Conservation (phyloP, 2,329 filamentous ascomycete genomes). For the Alternaria alternata region DNA sequence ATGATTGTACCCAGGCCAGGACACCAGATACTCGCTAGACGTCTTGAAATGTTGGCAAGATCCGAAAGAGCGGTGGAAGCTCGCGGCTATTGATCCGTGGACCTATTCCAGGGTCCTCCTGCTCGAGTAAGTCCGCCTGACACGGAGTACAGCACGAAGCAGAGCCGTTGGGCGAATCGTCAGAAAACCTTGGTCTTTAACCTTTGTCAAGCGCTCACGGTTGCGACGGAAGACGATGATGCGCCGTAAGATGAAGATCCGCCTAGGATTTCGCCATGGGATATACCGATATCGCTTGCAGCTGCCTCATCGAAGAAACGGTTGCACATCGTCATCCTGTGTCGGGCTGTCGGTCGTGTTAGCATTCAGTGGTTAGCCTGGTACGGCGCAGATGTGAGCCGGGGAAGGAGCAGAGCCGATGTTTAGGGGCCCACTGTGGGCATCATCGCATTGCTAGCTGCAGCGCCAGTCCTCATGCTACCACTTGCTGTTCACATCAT, state of each 20-base stretch:
- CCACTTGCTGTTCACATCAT: slow-evolving; percentile 13
- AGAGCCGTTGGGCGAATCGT: slow-evolving; percentile 5
- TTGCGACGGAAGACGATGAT: slow-evolving; percentile 4
- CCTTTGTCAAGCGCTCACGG: slow-evolving; percentile 6
- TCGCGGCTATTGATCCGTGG: slow-evolving; percentile 13
- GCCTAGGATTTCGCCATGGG: neutral
- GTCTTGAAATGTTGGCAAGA: slow-evolving; percentile 15
- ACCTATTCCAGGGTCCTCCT: slow-evolving; percentile 4
- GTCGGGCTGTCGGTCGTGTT: slow-evolving; percentile 7
- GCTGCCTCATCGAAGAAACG: neutral
- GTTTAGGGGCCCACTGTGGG: slow-evolving; percentile 16
- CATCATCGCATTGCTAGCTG: slow-evolving; percentile 25
- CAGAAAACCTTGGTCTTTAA: neutral
- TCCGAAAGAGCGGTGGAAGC: slow-evolving; percentile 36
- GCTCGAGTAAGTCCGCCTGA: slow-evolving; percentile 12
- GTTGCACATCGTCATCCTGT: neutral
- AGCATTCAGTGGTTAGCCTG: slow-evolving; percentile 11
- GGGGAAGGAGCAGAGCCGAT: slow-evolving; percentile 5
- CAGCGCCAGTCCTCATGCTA: slow-evolving; percentile 5
- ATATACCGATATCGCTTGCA: slow-evolving; percentile 5
- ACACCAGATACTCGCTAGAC: slow-evolving; percentile 11
- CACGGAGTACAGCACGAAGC: slow-evolving; percentile 5
- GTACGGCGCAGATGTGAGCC: slow-evolving; percentile 14
- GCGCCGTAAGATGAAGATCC: slow-evolving; percentile 1
- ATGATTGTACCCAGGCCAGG: slow-evolving; percentile 8